Conservation (phyloP, 2,329 filamentous ascomycete genomes). For the Aureobasidium sp. region DNA sequence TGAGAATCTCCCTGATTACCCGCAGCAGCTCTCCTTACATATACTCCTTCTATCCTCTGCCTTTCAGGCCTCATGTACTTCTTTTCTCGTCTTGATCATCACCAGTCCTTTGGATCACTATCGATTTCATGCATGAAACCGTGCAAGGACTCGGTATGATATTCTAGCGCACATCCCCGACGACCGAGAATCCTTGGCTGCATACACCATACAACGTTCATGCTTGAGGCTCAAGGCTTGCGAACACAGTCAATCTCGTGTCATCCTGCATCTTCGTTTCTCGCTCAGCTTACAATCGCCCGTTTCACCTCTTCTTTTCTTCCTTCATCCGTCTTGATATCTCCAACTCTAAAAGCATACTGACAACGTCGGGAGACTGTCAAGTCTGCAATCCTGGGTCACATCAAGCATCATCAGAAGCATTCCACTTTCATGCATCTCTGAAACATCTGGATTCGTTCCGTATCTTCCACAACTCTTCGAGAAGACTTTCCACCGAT, state of each 20-base stretch:
- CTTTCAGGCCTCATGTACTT: not conserved
- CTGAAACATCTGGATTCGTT: not conserved
- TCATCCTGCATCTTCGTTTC: constrained; percentile 9
- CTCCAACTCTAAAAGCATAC: not conserved
- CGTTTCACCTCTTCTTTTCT: constrained; percentile 8
- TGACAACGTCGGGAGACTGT: not conserved
- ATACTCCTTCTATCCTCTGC: constrained; percentile 1
- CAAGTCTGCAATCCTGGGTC: not conserved
- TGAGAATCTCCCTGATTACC: not conserved
- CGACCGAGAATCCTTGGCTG: constrained; percentile 9
- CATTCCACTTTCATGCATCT: not conserved
- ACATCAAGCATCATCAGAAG: not conserved
- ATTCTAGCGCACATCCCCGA: constrained; percentile 10
- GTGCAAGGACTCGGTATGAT: constrained; percentile 8
- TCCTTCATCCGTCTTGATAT: not conserved
- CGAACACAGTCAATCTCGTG: not conserved
- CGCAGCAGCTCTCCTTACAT: constrained; percentile 5
- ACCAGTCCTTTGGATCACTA: constrained; percentile 4
- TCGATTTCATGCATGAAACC: constrained; percentile 11
- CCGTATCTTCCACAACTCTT: not conserved
- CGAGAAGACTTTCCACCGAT: not conserved
- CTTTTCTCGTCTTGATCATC: constrained; percentile 2
- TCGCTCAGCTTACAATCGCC: constrained; percentile 1
- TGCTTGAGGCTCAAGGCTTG: constrained; percentile 9
- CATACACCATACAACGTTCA: constrained; percentile 9